phyloP scores from a whole-genome alignment of 2,329 filamentous ascomycete genomes.

The Corynespora cassiicola region DNA sequence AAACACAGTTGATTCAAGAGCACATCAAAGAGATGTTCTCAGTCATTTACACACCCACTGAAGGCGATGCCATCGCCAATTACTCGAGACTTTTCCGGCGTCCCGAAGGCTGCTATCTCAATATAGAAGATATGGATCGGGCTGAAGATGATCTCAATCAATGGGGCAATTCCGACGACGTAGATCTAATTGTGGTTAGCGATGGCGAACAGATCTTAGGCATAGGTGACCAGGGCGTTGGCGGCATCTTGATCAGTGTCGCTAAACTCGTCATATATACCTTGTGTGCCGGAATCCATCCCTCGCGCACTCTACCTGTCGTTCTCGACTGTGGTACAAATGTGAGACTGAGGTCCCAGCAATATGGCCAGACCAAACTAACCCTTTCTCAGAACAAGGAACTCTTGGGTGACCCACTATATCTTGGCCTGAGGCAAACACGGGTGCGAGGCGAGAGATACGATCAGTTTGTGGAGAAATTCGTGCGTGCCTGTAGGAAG shows the following conservation, averaged over 20 bases:
- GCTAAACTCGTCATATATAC: constrained; percentile 86
- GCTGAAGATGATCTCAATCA: constrained; percentile 71
- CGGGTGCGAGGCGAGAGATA: constrained; percentile 75
- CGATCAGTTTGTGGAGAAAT: constrained; percentile 77
- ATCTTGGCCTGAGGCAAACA: constrained; percentile 74
- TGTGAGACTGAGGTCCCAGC: constrained; percentile 37
- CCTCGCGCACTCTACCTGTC: constrained; percentile 77
- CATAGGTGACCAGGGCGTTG: constrained; percentile 88
- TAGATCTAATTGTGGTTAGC: constrained; percentile 88
- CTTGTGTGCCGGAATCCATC: constrained; percentile 85
- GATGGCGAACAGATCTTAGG: constrained; percentile 79
- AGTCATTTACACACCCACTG: constrained; percentile 89
- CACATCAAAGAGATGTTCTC: constrained; percentile 88
- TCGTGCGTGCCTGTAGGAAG: constrained; percentile 71
- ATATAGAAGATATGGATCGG: constrained; percentile 71
- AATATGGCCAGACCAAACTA: constrained; percentile 4
- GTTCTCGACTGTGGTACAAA: constrained; percentile 87
- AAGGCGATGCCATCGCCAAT: constrained; percentile 86
- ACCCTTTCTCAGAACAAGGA: constrained; percentile 64
- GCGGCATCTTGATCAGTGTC: constrained; percentile 81
- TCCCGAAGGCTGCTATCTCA: constrained; percentile 82
- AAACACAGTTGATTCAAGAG: constrained; percentile 70
- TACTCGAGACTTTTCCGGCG: constrained; percentile 79
- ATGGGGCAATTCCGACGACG: constrained; percentile 74
- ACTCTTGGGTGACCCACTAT: constrained; percentile 76